phyloP scores from a whole-genome alignment of 2,329 filamentous ascomycete genomes.

The Colletotrichum somersetense region DNA sequence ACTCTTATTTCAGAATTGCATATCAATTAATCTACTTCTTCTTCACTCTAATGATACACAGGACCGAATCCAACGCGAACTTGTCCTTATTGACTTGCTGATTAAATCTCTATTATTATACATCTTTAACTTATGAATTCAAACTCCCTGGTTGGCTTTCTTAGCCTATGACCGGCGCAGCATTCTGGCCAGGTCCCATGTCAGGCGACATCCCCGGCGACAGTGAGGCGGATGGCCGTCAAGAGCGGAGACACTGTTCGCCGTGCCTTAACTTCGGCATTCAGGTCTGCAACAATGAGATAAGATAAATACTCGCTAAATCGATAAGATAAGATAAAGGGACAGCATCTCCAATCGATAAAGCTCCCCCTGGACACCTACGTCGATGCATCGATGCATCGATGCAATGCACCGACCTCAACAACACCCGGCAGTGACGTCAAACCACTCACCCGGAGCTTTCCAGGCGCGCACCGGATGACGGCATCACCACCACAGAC shows the following conservation, averaged over 20 bases:
- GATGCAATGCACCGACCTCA: neutral
- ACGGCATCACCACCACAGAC: slow-evolving; percentile 38
- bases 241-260: neutral
- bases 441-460: slow-evolving; percentile 22
- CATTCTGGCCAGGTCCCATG: neutral
- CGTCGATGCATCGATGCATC: neutral
- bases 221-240: slow-evolving; percentile 15
- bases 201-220: neutral
- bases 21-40: too few species aligned
- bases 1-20: too few species aligned
- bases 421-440: slow-evolving; percentile 31
- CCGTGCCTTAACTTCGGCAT: neutral
- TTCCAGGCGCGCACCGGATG: slow-evolving; percentile 20
- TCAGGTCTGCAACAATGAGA: too few species aligned
- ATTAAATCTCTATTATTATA: neutral
- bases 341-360: slow-evolving; percentile 12
- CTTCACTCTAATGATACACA: too few species aligned
- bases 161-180: neutral
- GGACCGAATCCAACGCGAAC: neutral
- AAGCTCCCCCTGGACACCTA: neutral
- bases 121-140: too few species aligned
- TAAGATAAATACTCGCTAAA: too few species aligned
- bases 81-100: neutral
- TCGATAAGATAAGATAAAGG: too few species aligned
- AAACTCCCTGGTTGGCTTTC: neutral